These are phyloP conservation scores for Arthroderma sp. DNA, from an alignment of 2,329 filamentous ascomycete genomes.

Conservation along the genomic window DNA sequence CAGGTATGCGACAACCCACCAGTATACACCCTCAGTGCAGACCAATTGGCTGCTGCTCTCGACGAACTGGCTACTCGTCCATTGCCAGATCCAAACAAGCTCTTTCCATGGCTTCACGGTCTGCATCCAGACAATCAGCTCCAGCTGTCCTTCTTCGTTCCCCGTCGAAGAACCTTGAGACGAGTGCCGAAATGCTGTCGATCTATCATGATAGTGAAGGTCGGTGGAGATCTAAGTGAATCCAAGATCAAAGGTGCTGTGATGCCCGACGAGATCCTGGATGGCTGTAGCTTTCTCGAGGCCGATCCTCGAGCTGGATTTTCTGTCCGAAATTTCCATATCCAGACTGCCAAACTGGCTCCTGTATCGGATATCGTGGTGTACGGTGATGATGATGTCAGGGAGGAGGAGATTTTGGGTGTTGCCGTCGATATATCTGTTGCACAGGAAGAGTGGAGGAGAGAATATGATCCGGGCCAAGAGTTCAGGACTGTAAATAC, in stretches of 20 bases:
- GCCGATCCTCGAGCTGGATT: constrained; percentile 82
- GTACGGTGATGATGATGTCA: constrained; percentile 60
- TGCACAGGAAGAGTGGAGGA: constrained; percentile 65
- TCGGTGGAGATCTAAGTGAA: constrained; percentile 60
- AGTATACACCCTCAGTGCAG: constrained; percentile 60
- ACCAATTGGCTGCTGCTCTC: constrained; percentile 56
- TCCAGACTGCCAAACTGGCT: constrained; percentile 79
- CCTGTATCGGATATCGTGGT: constrained; percentile 83
- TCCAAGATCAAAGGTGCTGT: constrained; percentile 80
- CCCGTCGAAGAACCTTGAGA: constrained; percentile 56
- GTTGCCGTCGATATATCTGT: constrained; percentile 51
- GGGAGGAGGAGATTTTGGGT: constrained; percentile 52
- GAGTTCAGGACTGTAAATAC: constrained; percentile 63
- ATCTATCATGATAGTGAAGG: constrained; percentile 74
- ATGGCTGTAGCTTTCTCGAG: constrained; percentile 57
- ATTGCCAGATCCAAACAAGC: constrained; percentile 66
- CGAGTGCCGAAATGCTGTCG: constrained; percentile 65
- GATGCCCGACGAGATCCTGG: constrained; percentile 65
- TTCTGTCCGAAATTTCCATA: constrained; percentile 93
- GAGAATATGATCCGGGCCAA: constrained; percentile 46
- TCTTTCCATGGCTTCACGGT: constrained; percentile 95
- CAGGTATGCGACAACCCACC: constrained; percentile 42
- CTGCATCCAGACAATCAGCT: constrained; percentile 78
- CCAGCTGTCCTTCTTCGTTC: constrained; percentile 79
- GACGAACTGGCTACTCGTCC: constrained; percentile 66